Evolutionary conservation across 371 early-diverging fungal genomes (phyloP).

Genomic region (Zychaea mexicana): DNA sequence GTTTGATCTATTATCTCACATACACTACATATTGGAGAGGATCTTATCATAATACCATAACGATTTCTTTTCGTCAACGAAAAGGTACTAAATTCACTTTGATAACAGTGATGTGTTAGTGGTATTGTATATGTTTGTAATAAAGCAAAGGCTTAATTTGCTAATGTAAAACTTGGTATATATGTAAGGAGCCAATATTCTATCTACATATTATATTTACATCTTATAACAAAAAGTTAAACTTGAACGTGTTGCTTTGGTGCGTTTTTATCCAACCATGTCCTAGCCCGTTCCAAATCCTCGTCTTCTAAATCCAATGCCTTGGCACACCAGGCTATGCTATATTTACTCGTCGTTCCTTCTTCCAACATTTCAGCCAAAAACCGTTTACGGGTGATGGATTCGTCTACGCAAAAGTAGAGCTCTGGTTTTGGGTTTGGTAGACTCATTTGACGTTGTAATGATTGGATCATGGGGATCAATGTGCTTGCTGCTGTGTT

Average conservation of each 20-base stretch:
- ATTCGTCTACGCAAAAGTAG: conserved; percentile 74
- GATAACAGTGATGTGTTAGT: too few species aligned
- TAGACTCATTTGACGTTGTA: conserved; percentile 32
- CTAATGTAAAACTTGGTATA: too few species aligned
- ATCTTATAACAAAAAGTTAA: too few species aligned
- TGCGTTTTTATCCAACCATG: conserved; percentile 66
- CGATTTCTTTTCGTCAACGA: too few species aligned
- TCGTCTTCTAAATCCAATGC: conserved; percentile 60
- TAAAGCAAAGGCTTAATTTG: too few species aligned
- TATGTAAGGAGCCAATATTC: too few species aligned
- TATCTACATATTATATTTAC: too few species aligned
- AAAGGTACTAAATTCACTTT: too few species aligned
- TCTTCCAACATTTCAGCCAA: conserved; percentile 52
- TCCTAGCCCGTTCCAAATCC: conserved; percentile 55
- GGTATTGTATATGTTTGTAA: too few species aligned
- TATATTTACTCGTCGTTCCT: conserved; percentile 40
- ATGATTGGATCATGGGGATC: conserved; percentile 51
- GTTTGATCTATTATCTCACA: too few species aligned
- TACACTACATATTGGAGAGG: too few species aligned
- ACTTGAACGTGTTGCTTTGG: conserved; percentile 28
- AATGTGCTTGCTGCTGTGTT: conserved; percentile 68
- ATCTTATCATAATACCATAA: too few species aligned
- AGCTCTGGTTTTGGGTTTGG: conserved; percentile 35
- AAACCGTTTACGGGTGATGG: conserved; percentile 50
- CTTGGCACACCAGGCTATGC: conserved; percentile 71